These are phyloP conservation scores for Lasiosphaeria hispida DNA, from an alignment of 495 filamentous ascomycete genomes.

Conservation along the genomic window DNA sequence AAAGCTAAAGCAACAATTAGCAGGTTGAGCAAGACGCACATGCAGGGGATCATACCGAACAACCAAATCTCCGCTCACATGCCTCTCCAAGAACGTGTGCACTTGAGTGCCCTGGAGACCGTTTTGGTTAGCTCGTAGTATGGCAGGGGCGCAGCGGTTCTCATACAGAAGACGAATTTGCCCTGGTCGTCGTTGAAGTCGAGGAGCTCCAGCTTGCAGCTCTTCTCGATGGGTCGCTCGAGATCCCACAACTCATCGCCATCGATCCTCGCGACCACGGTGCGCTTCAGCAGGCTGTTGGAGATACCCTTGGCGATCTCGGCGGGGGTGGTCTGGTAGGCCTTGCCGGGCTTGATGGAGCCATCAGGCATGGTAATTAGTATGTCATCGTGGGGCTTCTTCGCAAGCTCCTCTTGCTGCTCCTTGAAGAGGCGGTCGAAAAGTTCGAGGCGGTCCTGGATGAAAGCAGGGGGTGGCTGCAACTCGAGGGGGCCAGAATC, in stretches of 20 bases:
- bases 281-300: slow-evolving; percentile 68
- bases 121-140: slow-evolving; percentile 26
- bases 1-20: slow-evolving; percentile 46
- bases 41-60: slow-evolving; percentile 46
- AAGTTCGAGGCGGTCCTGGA: slow-evolving; percentile 76
- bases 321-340: slow-evolving; percentile 70
- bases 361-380: slow-evolving; percentile 65
- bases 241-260: slow-evolving; percentile 81
- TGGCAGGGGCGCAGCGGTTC: background rate
- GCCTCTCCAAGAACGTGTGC: slow-evolving; percentile 95
- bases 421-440: slow-evolving; percentile 86
- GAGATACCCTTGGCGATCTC: slow-evolving; percentile 64
- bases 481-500: slow-evolving; percentile 52
- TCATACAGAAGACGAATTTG: slow-evolving; percentile 42
- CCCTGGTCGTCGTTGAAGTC: slow-evolving; percentile 83
- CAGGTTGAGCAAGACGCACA: background rate
- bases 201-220: slow-evolving; percentile 74
- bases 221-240: slow-evolving; percentile 79
- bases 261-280: slow-evolving; percentile 80
- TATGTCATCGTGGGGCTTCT: slow-evolving; percentile 64
- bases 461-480: slow-evolving; percentile 69
- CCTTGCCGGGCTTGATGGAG: slow-evolving; percentile 57
- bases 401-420: slow-evolving; percentile 68
- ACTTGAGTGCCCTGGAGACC: slow-evolving; percentile 78
- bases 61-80: slow-evolving; percentile 82